Base-by-base conservation (phyloP, 1,139 yeast species). In the Geotrichum europaeum region DNA sequence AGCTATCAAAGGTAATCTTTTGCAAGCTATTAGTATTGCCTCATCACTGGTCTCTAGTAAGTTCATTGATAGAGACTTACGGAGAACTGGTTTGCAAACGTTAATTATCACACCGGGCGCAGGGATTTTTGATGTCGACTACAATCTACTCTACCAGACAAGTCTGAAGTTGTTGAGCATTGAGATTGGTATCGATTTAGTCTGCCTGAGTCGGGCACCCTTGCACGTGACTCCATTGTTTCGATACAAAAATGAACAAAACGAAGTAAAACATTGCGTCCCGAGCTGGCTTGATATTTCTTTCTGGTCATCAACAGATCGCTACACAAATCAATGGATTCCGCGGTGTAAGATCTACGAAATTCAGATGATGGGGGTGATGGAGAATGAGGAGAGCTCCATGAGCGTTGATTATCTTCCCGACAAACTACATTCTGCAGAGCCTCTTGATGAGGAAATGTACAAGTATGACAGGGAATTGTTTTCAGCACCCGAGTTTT, bases 231-330 rank as follows among this genome's bases (percentile, higher is more conserved):
- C 95, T 0, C 99, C 99, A 0, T 73, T 95, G 51, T 88, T 95
- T 67, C 74, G 98, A 60, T 90, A 85, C 69, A 75, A 83, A 61
- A 85, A 82, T 64, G 75, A 76, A 59, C 76, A 78, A 36, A 66
- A 65, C 49, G 60, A 59, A 13, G 58, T 66, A 18, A 65, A 65
- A 5, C 89, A 89, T 70, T 88, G 96, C 70, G 87, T 91, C 6
- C 98, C 99, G 1, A 87, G 88, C 59, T 94, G 98, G 98, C 82
- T 95, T 67, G 97, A 94, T 70, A 86, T 92, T 15, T 89, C 96
- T 0, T 94, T 87, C 69, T 94, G 95, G 87, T 83, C 82, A 43
- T 70, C 76, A 3, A 69, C 72, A 15, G 76, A 75, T 18, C 75
- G 69, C n/a, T 70, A 76, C 22, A 74, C 79, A 20, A 79, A 79